phyloP scores from a whole-genome alignment of 2,329 filamentous ascomycete genomes.

The Cytospora schulzeri region DNA sequence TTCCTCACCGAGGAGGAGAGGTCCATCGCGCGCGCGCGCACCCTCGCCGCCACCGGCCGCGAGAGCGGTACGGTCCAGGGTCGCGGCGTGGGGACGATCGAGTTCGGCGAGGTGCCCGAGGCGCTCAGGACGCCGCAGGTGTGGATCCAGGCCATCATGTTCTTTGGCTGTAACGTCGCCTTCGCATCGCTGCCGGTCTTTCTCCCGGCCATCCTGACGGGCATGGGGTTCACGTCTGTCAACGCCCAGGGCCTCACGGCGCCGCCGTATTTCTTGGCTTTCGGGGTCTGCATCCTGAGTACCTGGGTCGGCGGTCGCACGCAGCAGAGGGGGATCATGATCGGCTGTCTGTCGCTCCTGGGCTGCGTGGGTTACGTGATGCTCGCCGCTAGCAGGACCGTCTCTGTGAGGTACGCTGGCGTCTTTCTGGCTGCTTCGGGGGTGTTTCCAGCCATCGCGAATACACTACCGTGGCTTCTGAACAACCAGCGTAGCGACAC shows the following conservation, averaged over 20 bases:
- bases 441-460: slow-evolving; percentile 66
- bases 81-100: slow-evolving; percentile 42
- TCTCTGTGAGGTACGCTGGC: slow-evolving; percentile 48
- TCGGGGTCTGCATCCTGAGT: slow-evolving; percentile 61
- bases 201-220: slow-evolving; percentile 61
- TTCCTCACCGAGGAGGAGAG: slow-evolving; percentile 62
- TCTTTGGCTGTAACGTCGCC: slow-evolving; percentile 64
- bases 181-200: slow-evolving; percentile 68
- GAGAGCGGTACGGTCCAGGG: slow-evolving; percentile 47
- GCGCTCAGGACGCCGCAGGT: slow-evolving; percentile 52
- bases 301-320: slow-evolving; percentile 67
- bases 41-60: slow-evolving; percentile 54
- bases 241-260: slow-evolving; percentile 72
- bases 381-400: slow-evolving; percentile 55
- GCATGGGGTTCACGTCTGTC: slow-evolving; percentile 69
- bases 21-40: slow-evolving; percentile 55
- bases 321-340: slow-evolving; percentile 64
- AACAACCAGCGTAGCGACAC: slow-evolving; percentile 72
- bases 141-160: slow-evolving; percentile 54
- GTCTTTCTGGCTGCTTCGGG: slow-evolving; percentile 49
- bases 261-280: slow-evolving; percentile 70
- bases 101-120: slow-evolving; percentile 48
- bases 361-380: slow-evolving; percentile 67
- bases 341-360: slow-evolving; percentile 57
- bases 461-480: slow-evolving; percentile 70